These are phyloP conservation scores for Hymenoscyphus fraxineus DNA, from an alignment of 2,329 filamentous ascomycete species.

Conservation along the genomic window DNA sequence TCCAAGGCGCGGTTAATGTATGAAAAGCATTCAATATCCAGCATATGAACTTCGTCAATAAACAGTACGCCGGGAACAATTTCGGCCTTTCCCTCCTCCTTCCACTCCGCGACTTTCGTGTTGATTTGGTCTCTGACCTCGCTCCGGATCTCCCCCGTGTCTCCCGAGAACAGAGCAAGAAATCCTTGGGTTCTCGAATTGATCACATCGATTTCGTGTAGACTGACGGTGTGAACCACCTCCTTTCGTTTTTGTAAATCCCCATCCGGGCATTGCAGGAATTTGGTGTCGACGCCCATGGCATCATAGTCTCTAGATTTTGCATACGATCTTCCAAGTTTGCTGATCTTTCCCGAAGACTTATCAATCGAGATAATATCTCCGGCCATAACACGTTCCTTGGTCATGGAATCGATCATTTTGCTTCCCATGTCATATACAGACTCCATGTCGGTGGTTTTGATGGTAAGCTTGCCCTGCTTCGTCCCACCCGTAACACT, in stretches of 20 bases:
- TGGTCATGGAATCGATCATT: slow-evolving; percentile 99
- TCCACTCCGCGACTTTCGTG: slow-evolving; percentile 98
- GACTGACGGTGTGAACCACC: slow-evolving; percentile 91
- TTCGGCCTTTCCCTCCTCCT: slow-evolving; percentile 97
- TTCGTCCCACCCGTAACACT: slow-evolving; percentile 96
- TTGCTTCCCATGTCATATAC: slow-evolving; percentile 99
- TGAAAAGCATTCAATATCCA: slow-evolving; percentile 98
- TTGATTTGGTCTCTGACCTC: slow-evolving; percentile 99
- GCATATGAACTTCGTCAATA: slow-evolving; percentile 99
- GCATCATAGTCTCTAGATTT: slow-evolving; percentile 97
- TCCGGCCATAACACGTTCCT: slow-evolving; percentile 97
- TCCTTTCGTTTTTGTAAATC: slow-evolving; percentile 97
- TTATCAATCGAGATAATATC: slow-evolving; percentile 99
- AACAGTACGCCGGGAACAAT: slow-evolving; percentile 97
- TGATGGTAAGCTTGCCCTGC: slow-evolving; percentile 98
- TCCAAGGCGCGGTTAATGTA: slow-evolving; percentile 97
- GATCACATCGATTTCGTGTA: slow-evolving; percentile 99
- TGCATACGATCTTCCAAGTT: slow-evolving; percentile 90
- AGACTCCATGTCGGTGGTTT: slow-evolving; percentile 99
- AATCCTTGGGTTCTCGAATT: slow-evolving; percentile 99
- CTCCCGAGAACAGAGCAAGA: slow-evolving; percentile 92
- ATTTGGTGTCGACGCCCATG: slow-evolving; percentile 98
- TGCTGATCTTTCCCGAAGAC: slow-evolving; percentile 95
- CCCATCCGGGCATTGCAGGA: slow-evolving; percentile 94
- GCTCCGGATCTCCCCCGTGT: slow-evolving; percentile 95